Evolutionary conservation across 2,329 filamentous ascomycete genomes (phyloP), one percentile per base, ranked within the genome.

Genomic region (Aspergillus oerlinghausenensis): DNA sequence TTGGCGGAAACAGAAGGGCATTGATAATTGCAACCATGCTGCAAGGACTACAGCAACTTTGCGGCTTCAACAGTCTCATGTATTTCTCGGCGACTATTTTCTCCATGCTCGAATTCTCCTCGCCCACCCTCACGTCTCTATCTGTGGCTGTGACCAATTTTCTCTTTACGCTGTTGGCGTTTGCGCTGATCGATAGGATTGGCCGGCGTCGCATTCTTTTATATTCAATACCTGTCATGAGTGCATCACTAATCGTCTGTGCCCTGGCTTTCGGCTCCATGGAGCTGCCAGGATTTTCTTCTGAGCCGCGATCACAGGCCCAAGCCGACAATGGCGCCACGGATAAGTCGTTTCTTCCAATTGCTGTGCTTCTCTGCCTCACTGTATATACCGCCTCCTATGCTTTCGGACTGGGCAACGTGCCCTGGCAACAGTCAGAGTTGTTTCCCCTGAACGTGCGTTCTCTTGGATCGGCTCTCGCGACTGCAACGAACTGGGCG

Each of bases 381-480:
- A 88, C 92, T 72, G 64, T 91, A 7, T 97, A 95, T 72, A 92
- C 96, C 1, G 88, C 90, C 8, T 82, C 88, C 1, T 97, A 95
- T 70, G 93, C 93, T 1, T 79, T 92, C 1, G 93, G 93, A 2
- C 81, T 97, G 2, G 93, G 93, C 8, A 95, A 92, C 65, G 91
- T 97, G 2, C 92, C 93, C 0, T 97, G 93, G 93, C 93, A 96
- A 81, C 92, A 96, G 76, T 90, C 88, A 64, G 93, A 97, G 76
- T 82, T 96, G 32, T 97, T 97, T 69, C 89, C 92, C 0, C 70
- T 84, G 19, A 76, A 79, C 19, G 79, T 88, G 50, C 82, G 87
- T 59, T 87, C 84, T 70, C 74, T 86, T 19, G 83, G 84, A 32
- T 86, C 84, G 1, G 79, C 80, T 14, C 69, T 87, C 28, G 79